Evolutionary conservation across 352 stramenopile genomes (phyloP).

Genomic region (Pythium pyrilobum): DNA sequence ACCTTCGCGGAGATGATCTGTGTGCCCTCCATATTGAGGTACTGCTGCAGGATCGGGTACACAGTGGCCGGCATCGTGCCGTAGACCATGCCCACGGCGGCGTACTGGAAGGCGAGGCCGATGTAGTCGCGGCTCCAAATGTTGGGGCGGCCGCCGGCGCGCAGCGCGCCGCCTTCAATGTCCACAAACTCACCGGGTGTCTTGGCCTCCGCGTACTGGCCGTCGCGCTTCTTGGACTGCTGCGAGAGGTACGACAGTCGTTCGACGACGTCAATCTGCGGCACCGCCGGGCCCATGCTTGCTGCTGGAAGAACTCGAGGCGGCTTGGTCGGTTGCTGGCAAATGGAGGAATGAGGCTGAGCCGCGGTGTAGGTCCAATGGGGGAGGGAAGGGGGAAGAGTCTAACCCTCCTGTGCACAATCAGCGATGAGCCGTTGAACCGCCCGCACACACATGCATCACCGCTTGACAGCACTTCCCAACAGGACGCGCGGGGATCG

Average conservation of each 20-base stretch:
- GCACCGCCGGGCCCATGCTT: too few species aligned
- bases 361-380: too few species aligned
- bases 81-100: conserved; percentile 17
- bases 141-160: neutral
- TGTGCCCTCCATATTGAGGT: conserved; percentile 19
- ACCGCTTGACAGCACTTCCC: too few species aligned
- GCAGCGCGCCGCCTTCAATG: neutral
- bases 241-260: neutral
- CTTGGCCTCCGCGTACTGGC: neutral
- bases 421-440: too few species aligned
- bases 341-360: too few species aligned
- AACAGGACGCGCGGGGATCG: too few species aligned
- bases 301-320: too few species aligned
- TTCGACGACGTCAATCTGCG: neutral
- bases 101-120: conserved; percentile 14
- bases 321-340: too few species aligned
- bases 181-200: neutral
- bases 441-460: too few species aligned
- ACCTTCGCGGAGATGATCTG: conserved; percentile 8
- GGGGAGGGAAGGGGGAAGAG: too few species aligned
- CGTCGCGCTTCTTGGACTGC: neutral
- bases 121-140: conserved; percentile 1
- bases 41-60: conserved; percentile 22
- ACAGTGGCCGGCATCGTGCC: conserved; percentile 7
- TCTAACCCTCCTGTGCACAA: too few species aligned